Percentiles rank a stretch among this genome's conserved stretches.
Evolutionary conservation across 257 asterid species (phyloP).

Genomic region (Buddleja alternifolia): DNA sequence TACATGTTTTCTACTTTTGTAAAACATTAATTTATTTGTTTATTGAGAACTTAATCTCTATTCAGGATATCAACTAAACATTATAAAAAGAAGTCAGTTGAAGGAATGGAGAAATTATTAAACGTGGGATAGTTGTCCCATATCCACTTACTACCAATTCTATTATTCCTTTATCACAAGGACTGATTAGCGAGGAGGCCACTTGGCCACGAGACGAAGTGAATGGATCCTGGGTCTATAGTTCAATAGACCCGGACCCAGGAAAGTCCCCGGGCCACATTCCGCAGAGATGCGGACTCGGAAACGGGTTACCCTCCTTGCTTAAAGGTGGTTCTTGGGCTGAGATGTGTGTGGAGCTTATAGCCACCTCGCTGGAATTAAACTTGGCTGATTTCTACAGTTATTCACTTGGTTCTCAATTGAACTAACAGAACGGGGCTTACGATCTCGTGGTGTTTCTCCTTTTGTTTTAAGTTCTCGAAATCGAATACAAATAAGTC

Average conservation of each 20-base stretch:
- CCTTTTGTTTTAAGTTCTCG: background rate
- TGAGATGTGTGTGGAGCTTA: constrained; percentile 38
- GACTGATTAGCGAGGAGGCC: too few species aligned
- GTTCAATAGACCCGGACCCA: background rate
- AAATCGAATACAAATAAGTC: too few species aligned
- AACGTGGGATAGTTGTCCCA: too few species aligned
- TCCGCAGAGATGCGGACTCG: constrained; percentile 31
- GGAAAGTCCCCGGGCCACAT: constrained; percentile 37
- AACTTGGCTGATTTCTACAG: constrained; percentile 28
- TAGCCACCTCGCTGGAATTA: background rate
- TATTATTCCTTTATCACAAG: too few species aligned
- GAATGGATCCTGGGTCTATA: background rate
- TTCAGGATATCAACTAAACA: too few species aligned
- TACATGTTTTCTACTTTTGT: too few species aligned
- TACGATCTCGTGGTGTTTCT: constrained; percentile 12
- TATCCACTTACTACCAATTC: too few species aligned
- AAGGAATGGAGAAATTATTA: too few species aligned
- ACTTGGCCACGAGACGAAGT: constrained; percentile 21
- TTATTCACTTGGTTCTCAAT: constrained; percentile 24
- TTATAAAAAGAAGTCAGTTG: too few species aligned
- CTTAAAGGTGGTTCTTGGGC: background rate
- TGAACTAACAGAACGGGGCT: constrained; percentile 37
- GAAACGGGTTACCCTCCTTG: too few species aligned
- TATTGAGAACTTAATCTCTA: too few species aligned
- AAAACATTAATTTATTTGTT: too few species aligned